Evolutionary conservation across 2,329 filamentous ascomycete genomes (phyloP).

Genomic region (Proliferodiscus dingleyae): DNA sequence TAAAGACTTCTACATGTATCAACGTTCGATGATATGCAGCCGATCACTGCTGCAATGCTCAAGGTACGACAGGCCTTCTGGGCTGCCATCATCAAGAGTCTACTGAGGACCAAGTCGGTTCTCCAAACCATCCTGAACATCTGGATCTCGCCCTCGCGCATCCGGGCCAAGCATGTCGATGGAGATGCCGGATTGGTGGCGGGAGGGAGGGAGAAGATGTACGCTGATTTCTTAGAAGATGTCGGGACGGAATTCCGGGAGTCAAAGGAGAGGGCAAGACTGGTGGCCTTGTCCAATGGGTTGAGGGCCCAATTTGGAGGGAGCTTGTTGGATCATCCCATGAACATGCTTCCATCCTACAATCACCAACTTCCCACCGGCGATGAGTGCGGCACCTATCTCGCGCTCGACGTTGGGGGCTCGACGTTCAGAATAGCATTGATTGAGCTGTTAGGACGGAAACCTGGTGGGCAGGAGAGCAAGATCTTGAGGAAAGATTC

Average conservation of each 20-base stretch:
- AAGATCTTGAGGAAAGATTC: constrained; percentile 50
- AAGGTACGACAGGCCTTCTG: constrained; percentile 50
- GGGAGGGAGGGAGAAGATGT: constrained; percentile 23
- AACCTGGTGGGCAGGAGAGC: constrained; percentile 37
- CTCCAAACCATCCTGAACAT: constrained; percentile 52
- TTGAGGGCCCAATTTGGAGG: constrained; percentile 53
- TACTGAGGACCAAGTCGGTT: constrained; percentile 55
- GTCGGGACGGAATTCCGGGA: constrained; percentile 48
- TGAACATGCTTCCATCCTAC: constrained; percentile 63
- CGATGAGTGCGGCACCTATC: constrained; percentile 51
- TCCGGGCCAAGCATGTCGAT: constrained; percentile 20
- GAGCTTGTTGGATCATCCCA: constrained; percentile 45
- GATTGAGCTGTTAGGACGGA: constrained; percentile 51
- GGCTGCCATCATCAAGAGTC: constrained; percentile 50
- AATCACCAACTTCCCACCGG: constrained; percentile 60
- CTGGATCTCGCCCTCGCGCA: constrained; percentile 42
- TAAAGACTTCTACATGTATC: constrained; percentile 29
- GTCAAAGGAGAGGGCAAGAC: constrained; percentile 41
- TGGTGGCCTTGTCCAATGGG: constrained; percentile 40
- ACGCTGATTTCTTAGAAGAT: constrained; percentile 48
- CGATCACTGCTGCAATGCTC: constrained; percentile 53
- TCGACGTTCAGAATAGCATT: constrained; percentile 62
- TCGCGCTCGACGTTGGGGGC: constrained; percentile 65
- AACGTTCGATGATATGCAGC: constrained; percentile 36
- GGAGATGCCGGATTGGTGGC: constrained; percentile 2